Evolutionary conservation across 108 stramenopile genomes (phyloP), one percentile per base, ranked within the genome.

Genomic region (Conticribra weissflogii): DNA sequence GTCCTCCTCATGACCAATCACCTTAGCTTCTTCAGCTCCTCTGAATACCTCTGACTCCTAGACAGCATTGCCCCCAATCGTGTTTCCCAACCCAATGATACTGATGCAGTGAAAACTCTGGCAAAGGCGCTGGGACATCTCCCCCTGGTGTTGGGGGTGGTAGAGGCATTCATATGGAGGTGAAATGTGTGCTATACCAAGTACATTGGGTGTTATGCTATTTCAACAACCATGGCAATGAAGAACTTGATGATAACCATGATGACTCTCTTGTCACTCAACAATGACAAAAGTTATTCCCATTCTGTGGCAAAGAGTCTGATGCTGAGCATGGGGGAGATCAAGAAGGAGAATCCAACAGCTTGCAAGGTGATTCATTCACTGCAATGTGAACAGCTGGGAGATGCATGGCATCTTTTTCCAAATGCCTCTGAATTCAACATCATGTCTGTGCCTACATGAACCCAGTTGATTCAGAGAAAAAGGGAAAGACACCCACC

Each of bases 111-210:
- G 3, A 59, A 36, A 33, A 47, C 45, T 69, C 71, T 36, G 50
- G 80, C 28, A 27, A 41, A 59, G n/a, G 72, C 56, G 24, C 60
- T 85, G 21, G 87, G 87, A 9, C 83, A 88, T 65, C 50, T 88
- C 2, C 88, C 88, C 31, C 64, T 88, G 12, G 88, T 85, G 1
- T 50, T 88, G 21, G 78, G 83, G 23, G 85, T 86, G 78, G 88
- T 85, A 23, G 88, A 81, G 0, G 85, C 83, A 2, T 88, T 86
- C 50, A 88, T 88, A 85, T 50, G 69, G 56, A 81, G 75, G 61
- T 88, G 88, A 44, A 85, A 88, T 53, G 88, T 88, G 5, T 28
- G 47, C 34, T 84, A 83, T 32, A 46, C 61, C 15, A 85, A 88
- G 52, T 88, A 88, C 69, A 44, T 86, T 45, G 74, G 75, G n/a